phyloP scores from a whole-genome alignment of 306 rosid genomes.

The Rosa chinensis region DNA sequence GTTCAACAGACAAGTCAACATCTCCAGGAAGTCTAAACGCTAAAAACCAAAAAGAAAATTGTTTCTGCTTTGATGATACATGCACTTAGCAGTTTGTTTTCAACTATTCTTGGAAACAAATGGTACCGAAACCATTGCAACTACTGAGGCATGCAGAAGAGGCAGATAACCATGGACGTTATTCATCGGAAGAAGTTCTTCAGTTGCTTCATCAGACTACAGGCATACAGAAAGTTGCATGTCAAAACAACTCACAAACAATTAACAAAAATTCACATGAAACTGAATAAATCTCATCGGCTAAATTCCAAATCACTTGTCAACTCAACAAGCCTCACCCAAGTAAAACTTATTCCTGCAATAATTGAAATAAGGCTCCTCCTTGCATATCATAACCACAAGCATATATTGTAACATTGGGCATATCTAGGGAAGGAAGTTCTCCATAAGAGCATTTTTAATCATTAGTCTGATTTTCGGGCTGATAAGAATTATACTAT shows the following conservation, averaged over 20 bases:
- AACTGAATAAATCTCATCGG: not conserved
- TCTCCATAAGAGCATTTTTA: not conserved
- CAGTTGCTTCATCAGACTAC: conserved; percentile 24
- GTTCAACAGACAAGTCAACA: conserved; percentile 9
- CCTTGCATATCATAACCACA: conserved; percentile 15
- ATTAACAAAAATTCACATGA: not conserved
- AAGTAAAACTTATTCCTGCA: not conserved
- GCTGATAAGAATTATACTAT: not conserved
- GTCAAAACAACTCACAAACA: conserved; percentile 18
- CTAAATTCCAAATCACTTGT: not conserved
- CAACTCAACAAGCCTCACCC: not conserved
- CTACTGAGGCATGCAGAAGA: conserved; percentile 16
- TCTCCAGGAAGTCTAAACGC: conserved; percentile 11
- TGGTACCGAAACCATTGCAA: conserved; percentile 39
- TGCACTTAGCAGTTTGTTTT: conserved; percentile 19
- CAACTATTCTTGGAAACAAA: not conserved
- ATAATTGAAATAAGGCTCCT: not conserved
- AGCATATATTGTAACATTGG: not conserved
- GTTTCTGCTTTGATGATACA: conserved; percentile 21
- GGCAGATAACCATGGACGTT: conserved; percentile 27
- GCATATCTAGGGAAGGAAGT: not conserved
- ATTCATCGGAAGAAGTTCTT: conserved; percentile 25
- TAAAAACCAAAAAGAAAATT: conserved; percentile 13
- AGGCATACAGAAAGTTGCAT: conserved; percentile 4
- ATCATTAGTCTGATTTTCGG: not conserved